Evolutionary conservation across 768 basidiomycete genomes (phyloP).

Genomic region (Candolleomyces aberdarensis): DNA sequence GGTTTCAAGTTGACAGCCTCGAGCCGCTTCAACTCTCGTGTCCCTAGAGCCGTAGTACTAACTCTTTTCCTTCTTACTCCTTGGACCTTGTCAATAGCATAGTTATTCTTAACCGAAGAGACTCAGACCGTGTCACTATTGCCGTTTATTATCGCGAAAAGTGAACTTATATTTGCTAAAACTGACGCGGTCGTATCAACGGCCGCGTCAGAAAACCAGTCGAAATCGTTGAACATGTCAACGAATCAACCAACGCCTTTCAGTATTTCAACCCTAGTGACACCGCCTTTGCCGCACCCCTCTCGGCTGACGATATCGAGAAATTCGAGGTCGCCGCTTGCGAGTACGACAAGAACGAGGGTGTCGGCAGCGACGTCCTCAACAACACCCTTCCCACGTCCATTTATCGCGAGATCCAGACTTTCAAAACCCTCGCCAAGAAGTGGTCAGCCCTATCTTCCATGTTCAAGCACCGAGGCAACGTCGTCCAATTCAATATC

Average conservation of each 20-base stretch:
- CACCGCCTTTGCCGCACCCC: neutral
- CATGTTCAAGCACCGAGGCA: neutral
- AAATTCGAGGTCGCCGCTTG: neutral
- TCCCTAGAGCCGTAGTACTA: too few relatives aligned
- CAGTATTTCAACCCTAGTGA: too few relatives aligned
- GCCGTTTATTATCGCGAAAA: too few relatives aligned
- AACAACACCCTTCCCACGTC: slow-evolving; percentile 17
- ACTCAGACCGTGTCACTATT: too few relatives aligned
- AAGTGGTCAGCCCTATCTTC: neutral
- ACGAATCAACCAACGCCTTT: slow-evolving; percentile 17
- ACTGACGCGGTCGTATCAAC: slow-evolving; percentile 16
- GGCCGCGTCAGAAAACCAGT: slow-evolving; percentile 20
- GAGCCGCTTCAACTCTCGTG: too few relatives aligned
- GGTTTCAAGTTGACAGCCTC: too few relatives aligned
- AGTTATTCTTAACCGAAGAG: too few relatives aligned
- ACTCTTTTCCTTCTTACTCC: too few relatives aligned
- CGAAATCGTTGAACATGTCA: slow-evolving; percentile 1
- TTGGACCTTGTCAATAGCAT: too few relatives aligned
- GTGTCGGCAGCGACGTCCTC: slow-evolving; percentile 15
- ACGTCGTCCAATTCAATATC: too few relatives aligned
- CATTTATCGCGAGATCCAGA: neutral
- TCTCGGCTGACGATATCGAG: too few relatives aligned
- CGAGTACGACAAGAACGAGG: slow-evolving; percentile 7
- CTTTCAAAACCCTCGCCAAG: neutral
- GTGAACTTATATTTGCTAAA: too few relatives aligned